phyloP scores from a whole-genome alignment of 2,329 filamentous ascomycete species.

The Ophiostoma ulmi region DNA sequence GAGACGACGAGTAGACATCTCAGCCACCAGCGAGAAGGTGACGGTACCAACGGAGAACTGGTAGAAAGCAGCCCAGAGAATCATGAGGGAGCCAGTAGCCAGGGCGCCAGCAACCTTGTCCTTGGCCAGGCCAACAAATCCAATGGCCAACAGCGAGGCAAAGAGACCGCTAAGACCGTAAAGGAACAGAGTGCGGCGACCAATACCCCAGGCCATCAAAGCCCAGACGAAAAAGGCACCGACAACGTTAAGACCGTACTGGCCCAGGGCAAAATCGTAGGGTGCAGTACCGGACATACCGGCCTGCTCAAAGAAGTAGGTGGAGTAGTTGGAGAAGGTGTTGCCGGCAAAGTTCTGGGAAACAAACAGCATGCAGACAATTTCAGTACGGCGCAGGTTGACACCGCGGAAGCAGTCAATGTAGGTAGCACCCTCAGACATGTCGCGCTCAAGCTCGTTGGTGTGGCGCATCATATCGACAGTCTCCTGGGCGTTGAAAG shows the following conservation, averaged over 20 bases:
- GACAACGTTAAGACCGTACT: constrained; percentile 47
- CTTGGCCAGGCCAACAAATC: constrained; percentile 30
- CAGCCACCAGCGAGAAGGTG: constrained; percentile 34
- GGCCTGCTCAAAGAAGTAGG: constrained; percentile 39
- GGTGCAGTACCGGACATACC: constrained; percentile 38
- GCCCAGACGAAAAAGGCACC: constrained; percentile 50
- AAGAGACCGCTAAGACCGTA: constrained; percentile 33
- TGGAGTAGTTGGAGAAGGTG: constrained; percentile 40
- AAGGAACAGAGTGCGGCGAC: constrained; percentile 43
- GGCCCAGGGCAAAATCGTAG: constrained; percentile 43
- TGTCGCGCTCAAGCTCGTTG: constrained; percentile 50
- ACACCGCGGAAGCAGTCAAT: constrained; percentile 48
- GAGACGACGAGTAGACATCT: constrained; percentile 43
- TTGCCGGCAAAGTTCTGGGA: constrained; percentile 43
- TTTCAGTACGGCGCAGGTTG: constrained; percentile 50
- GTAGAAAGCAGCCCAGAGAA: constrained; percentile 43
- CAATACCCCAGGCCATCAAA: constrained; percentile 42
- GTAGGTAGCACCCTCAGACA: constrained; percentile 47
- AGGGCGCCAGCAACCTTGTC: constrained; percentile 44
- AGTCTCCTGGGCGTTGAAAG: constrained; percentile 31
- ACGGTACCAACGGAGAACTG: constrained; percentile 41
- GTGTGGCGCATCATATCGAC: constrained; percentile 54
- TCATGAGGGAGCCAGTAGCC: constrained; percentile 44
- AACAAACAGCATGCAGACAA: constrained; percentile 37
- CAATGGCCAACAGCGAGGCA: constrained; percentile 39